These are phyloP conservation scores for Tylopilus subfusipes DNA, from an alignment of 768 basidiomycete genomes.

Conservation along the genomic window DNA sequence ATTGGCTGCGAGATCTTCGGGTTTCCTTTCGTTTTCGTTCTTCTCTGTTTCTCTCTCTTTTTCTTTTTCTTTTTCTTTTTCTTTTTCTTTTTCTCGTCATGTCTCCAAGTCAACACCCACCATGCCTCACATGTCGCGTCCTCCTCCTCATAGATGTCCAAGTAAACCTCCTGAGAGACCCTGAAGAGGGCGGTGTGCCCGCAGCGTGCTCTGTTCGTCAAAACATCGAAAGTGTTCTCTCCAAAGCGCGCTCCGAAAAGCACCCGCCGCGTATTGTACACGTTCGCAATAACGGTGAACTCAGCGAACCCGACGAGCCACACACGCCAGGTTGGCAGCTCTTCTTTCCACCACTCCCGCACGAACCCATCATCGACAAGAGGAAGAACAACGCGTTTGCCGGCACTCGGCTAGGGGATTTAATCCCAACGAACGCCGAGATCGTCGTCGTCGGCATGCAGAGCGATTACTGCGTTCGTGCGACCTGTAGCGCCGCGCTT, in stretches of 20 bases:
- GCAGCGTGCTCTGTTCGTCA: conserved; percentile 37
- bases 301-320: conserved; percentile 58
- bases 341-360: conserved; percentile 45
- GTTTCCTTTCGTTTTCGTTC: background rate
- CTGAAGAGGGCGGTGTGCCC: conserved; percentile 53
- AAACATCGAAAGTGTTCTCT: conserved; percentile 51
- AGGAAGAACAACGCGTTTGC: conserved; percentile 68
- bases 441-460: conserved; percentile 65
- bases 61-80: background rate
- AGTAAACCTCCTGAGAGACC: conserved; percentile 44
- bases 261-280: conserved; percentile 60
- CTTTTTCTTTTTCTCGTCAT: conserved; percentile 8
- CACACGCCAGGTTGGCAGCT: conserved; percentile 59
- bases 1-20: background rate
- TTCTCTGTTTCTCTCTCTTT: background rate
- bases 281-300: conserved; percentile 62
- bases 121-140: conserved; percentile 35
- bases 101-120: conserved; percentile 19
- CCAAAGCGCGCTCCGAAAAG: conserved; percentile 43
- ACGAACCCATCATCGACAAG: conserved; percentile 62
- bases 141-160: conserved; percentile 63
- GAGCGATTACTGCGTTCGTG: conserved; percentile 58
- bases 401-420: conserved; percentile 49
- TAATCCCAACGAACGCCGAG: conserved; percentile 53
- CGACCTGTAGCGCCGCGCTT: conserved; percentile 59